A percentile compares a stretch with the other conserved stretches of the same genome.
Evolutionary conservation across 2,329 filamentous ascomycete species (phyloP).

Genomic region (Neofusicoccum kwambonambiense): DNA sequence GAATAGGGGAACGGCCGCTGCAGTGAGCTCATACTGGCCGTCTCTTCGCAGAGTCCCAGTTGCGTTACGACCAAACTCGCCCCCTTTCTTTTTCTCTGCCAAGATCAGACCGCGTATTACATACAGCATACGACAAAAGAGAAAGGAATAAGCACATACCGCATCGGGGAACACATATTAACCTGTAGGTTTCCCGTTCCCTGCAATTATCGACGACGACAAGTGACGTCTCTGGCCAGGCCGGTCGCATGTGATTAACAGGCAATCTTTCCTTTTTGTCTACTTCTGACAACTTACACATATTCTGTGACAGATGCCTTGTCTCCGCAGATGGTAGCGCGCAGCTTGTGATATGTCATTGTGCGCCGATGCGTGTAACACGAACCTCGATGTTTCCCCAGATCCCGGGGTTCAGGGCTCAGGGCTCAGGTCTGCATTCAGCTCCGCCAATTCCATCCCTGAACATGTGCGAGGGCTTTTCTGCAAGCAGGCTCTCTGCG

Average conservation of each 20-base stretch:
- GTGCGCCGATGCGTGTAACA: conserved; percentile 1
- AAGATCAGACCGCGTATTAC: not conserved
- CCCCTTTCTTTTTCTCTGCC: conserved; percentile 6
- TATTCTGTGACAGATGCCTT: not conserved
- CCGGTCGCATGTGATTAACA: not conserved
- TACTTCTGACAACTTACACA: conserved; percentile 1
- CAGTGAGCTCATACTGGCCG: too few species aligned
- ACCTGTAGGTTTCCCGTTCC: not conserved
- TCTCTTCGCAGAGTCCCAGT: not conserved
- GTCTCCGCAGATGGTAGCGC: not conserved
- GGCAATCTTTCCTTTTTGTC: not conserved
- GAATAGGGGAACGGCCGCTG: not conserved
- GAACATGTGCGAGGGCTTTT: not conserved
- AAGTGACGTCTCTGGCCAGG: not conserved
- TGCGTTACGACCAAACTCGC: too few species aligned
- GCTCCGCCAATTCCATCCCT: conserved; percentile 11
- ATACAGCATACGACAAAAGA: not conserved
- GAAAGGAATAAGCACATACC: not conserved
- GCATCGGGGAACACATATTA: not conserved
- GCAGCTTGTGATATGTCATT: conserved; percentile 6
- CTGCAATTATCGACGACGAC: not conserved
- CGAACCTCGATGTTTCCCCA: not conserved
- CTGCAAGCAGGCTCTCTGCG: not conserved
- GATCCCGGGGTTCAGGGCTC: not conserved
- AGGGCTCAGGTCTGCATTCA: not conserved